Evolutionary conservation across 495 filamentous ascomycete species (phyloP), one percentile per base, ranked within the genome.

Genomic region (Aspergillus hancockii): DNA sequence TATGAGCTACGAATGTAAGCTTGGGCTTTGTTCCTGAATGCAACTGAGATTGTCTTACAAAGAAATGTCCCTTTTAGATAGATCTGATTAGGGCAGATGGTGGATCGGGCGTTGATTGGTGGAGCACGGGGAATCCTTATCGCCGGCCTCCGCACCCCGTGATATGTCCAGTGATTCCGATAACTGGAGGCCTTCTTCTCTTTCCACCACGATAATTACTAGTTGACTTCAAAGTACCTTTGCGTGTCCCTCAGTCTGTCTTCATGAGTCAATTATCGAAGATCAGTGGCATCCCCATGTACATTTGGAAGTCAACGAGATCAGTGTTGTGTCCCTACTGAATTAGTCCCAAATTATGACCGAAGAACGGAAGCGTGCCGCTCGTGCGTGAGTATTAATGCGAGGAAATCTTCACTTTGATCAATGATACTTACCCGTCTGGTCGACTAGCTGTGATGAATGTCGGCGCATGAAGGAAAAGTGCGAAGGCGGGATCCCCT

Each of bases 401-500:
- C 8, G 2, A 18, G 13, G 18, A 43, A 16, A 43, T 18, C 5
- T 14, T 9, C 7, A 28, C 3, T 7, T 7, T 3, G 7, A 28
- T 28, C 25, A 45, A 21, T 45, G 3, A 14, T 12, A n/a, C 16
- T 19, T 19, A 21, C 2, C 6, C 14, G 14, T 45, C 19, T 4
- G 9, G 1, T 2, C 12, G 2, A 2, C 18, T 50, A 70, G 67
- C 23, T 70, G 67, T 47, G 67, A 71, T 55, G 63, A 62, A 23
- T 71, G 68, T 41, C 61, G 65, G 25, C 57, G 66, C 8, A 43
- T 68, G 9, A 71, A 71, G 40, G 68, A 68, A 57, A 68, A 71
- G 51, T 74, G 71, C 52, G 69, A 72, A 55, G 69, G 69, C n/a
- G 67, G 69, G 49, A 52, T 62, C 41, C 69, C 71, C 12, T 74